Conservation (phyloP, 148 eudicot species). For the Mesembryanthemum crystallinum region DNA sequence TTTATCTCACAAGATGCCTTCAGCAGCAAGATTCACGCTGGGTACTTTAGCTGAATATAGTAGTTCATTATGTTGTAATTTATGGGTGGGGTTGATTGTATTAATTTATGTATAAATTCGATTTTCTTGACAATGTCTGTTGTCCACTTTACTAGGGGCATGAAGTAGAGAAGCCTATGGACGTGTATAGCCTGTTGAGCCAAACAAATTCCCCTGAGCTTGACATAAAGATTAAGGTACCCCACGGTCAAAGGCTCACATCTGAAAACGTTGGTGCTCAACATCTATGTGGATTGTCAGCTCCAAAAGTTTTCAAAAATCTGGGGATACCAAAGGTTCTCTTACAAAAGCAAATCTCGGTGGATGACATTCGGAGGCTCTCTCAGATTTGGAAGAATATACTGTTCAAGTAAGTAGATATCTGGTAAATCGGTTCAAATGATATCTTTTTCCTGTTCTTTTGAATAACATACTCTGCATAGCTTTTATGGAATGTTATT, state of each 20-base stretch:
- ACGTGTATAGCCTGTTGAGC: slow-evolving; percentile 51
- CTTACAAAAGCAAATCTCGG: slow-evolving; percentile 39
- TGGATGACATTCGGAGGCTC: slow-evolving; percentile 45
- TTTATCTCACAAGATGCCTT: no score
- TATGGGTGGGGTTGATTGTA: neutral
- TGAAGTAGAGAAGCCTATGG: slow-evolving; percentile 49
- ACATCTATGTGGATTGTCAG: slow-evolving; percentile 23
- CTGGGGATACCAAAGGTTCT: slow-evolving; percentile 35
- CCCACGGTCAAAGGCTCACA: slow-evolving; percentile 19
- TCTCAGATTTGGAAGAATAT: slow-evolving; percentile 41
- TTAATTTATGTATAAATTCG: neutral
- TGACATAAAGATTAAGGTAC: slow-evolving; percentile 32
- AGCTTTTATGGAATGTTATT: neutral
- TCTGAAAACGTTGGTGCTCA: slow-evolving; percentile 35
- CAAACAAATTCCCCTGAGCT: slow-evolving; percentile 32
- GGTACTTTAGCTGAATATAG: neutral
- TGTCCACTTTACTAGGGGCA: slow-evolving; percentile 39
- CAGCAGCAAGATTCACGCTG: no score
- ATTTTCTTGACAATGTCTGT: neutral
- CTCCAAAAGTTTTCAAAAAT: slow-evolving; percentile 31
- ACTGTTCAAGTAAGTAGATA: slow-evolving; percentile 62
- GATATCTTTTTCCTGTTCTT: neutral
- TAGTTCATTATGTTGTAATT: neutral
- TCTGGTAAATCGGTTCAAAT: slow-evolving; percentile 5
- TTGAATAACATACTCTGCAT: neutral